Conservation (phyloP, 1,284 basidiomycete species). For the Rhodotorula sp. region DNA sequence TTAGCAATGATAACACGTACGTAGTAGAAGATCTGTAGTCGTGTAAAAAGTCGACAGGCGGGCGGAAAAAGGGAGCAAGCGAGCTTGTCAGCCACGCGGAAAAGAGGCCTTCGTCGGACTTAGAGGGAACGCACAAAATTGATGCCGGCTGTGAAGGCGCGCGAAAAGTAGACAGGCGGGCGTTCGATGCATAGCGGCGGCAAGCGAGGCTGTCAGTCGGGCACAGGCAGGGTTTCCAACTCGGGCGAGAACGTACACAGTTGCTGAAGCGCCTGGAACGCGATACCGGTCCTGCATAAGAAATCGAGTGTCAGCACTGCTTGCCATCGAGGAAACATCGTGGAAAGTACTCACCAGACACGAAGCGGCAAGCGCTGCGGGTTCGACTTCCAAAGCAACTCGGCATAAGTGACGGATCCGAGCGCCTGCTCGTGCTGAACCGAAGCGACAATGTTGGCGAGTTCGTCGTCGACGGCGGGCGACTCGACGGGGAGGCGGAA, state of each 20-base stretch:
- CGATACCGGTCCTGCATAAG: conserved; percentile 43
- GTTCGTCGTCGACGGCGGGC: conserved; percentile 40
- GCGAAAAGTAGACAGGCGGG: too few relatives aligned
- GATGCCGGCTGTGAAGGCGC: conserved; percentile 56
- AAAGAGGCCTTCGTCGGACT: too few relatives aligned
- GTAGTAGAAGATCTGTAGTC: conserved; percentile 49
- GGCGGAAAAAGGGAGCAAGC: too few relatives aligned
- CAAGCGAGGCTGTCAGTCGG: too few relatives aligned
- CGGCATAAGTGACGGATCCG: conserved; percentile 47
- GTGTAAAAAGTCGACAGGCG: too few relatives aligned
- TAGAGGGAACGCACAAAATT: conserved; percentile 55
- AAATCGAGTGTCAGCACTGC: too few relatives aligned
- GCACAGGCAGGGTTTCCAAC: too few relatives aligned
- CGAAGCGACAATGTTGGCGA: conserved; percentile 41
- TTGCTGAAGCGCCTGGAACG: conserved; percentile 59
- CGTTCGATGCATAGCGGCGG: too few relatives aligned
- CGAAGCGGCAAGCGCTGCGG: conserved; percentile 37
- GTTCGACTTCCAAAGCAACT: conserved; percentile 45
- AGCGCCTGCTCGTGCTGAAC: conserved; percentile 44
- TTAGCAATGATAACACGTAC: conserved; percentile 39
- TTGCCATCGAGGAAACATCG: too few relatives aligned
- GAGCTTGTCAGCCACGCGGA: too few relatives aligned
- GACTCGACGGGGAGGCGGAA: conserved; percentile 34
- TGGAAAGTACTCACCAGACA: conserved; percentile 27
- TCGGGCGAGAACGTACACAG: conserved; percentile 52